A percentile compares a stretch with the other conserved stretches of the same genome.
Conservation (phyloP, 805 yeast genomes). For the Tetrapisispora namnaoensis region DNA sequence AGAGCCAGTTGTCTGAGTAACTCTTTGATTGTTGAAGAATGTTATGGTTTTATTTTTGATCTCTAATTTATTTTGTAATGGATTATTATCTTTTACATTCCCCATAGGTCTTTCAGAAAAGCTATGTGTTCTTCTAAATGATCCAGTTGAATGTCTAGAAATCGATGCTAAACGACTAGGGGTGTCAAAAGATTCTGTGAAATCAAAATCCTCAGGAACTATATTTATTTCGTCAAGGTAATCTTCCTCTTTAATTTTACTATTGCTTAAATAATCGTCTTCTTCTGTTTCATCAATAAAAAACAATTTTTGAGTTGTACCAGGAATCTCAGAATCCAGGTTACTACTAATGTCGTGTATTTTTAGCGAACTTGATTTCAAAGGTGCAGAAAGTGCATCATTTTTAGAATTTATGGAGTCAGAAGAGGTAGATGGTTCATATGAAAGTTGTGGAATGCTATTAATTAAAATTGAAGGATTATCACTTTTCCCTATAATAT, state of each 20-base stretch:
- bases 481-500: neutral
- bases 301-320: conserved; percentile 20
- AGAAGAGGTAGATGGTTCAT: neutral
- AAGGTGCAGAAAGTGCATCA: conserved; percentile 7
- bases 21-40: conserved; percentile 23
- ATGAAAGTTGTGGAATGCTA: neutral
- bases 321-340: conserved; percentile 32
- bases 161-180: conserved; percentile 5
- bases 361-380: conserved; percentile 24
- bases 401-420: neutral
- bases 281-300: conserved; percentile 30
- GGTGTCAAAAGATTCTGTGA: conserved; percentile 20
- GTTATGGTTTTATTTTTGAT: conserved; percentile 33
- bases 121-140: conserved; percentile 26
- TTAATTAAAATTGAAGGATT: neutral
- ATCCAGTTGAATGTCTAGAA: conserved; percentile 4
- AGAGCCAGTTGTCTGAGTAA: neutral
- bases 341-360: conserved; percentile 31
- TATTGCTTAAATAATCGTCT: conserved; percentile 22
- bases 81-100: conserved; percentile 22
- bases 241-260: conserved; percentile 27
- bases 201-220: conserved; percentile 37
- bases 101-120: conserved; percentile 23
- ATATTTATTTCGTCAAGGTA: conserved; percentile 42
- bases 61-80: conserved; percentile 30